These are phyloP conservation scores for Boletus chippewaensis DNA, from an alignment of 1,284 basidiomycete genomes.

Conservation along the genomic window DNA sequence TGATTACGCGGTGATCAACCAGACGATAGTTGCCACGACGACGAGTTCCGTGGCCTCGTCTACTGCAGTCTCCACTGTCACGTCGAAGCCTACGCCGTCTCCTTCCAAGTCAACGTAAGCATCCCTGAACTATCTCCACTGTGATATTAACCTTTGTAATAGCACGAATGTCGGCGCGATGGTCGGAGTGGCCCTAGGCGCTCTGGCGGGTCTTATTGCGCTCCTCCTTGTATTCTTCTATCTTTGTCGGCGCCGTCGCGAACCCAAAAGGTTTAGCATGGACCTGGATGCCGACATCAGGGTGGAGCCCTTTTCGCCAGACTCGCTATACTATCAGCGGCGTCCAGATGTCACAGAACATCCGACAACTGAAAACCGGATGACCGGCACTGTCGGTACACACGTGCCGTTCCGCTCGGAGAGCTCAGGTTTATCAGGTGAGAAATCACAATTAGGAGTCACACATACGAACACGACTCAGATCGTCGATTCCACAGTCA, in stretches of 20 bases:
- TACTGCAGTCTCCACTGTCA: not conserved
- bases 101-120: not conserved
- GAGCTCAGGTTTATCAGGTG: not conserved
- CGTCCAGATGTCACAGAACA: not conserved
- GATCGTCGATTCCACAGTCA: not conserved
- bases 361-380: not conserved
- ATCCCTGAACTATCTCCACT: not conserved
- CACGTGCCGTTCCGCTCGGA: not conserved
- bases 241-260: not conserved
- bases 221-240: conserved; percentile 8
- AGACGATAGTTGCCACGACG: conserved; percentile 5
- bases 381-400: not conserved
- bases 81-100: not conserved
- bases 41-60: not conserved
- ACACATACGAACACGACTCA: not conserved
- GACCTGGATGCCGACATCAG: conserved; percentile 1
- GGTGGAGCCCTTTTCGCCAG: conserved; percentile 4
- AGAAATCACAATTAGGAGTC: not conserved
- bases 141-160: not conserved
- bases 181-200: conserved; percentile 12
- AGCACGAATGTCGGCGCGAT: conserved; percentile 9
- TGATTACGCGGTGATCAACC: conserved; percentile 16
- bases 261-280: not conserved
- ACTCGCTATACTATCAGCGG: not conserved
- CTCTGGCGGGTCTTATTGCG: not conserved